Base-by-base conservation (phyloP, 257 asterid genomes). In the Gardenia jasminoides region DNA sequence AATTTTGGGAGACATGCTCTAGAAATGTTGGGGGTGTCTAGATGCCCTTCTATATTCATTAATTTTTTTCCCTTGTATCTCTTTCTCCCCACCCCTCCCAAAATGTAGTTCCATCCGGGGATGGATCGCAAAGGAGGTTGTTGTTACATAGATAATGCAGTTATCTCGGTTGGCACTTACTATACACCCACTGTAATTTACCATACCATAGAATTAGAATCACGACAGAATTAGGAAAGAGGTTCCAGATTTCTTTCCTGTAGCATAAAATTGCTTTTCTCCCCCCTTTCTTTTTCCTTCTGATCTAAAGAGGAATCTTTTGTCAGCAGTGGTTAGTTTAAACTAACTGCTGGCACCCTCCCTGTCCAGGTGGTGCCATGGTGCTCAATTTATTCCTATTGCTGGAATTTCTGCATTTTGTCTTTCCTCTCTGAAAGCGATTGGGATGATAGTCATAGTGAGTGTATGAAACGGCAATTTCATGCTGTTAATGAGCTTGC, bases 1-100 rank as follows among this genome's bases (percentile, higher is more conserved):
- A 78, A 89, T 89, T 83, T 75, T 50, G 75, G 72, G 69, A 26
- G 54, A 22, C 54, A 58, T 64, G 73, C 16, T 46, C 48, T 59
- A 41, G 80, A 74, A 67, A 81, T 78, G n/a, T n/a, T n/a, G n/a
- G n/a, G n/a, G n/a, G n/a, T n/a, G 82, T 59, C 31, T 43, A 46
- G 65, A 52, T 30, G 61, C 82, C 59, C 76, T 33, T 81, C 0
- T 20, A 73, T 44, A 72, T 68, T 54, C 79, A n/a, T 59, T 80
- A 62, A 64, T 69, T 77, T 66, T 48, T 72, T 75, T 59, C 33
- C 36, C n/a, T n/a, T 69, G 17, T n/a, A 30, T 67, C 7, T 64
- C 41, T 46, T 28, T 39, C 47, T 50, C 69, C 68, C 31, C 46
- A 36, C 50, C 72, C 68, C 31, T 58, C 16, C 15, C 0, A 22